A percentile compares a stretch with the other conserved stretches of the same genome.
Evolutionary conservation across 1,284 basidiomycete genomes (phyloP).

Genomic region (Irpex rosettiformis): DNA sequence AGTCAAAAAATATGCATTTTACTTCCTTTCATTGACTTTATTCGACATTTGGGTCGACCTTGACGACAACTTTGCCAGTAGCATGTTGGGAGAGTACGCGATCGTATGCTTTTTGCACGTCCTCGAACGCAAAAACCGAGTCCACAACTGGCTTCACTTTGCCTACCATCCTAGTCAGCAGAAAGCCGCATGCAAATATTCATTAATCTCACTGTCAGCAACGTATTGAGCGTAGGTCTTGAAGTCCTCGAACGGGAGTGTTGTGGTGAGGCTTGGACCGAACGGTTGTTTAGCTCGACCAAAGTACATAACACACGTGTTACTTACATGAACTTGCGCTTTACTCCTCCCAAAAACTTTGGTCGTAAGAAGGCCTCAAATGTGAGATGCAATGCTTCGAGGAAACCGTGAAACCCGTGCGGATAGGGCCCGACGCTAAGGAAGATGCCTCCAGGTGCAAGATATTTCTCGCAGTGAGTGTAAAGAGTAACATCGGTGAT

Average conservation of each 20-base stretch:
- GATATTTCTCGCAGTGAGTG: slow-evolving; percentile 37
- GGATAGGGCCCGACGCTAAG: slow-evolving; percentile 42
- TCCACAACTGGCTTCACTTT: slow-evolving; percentile 56
- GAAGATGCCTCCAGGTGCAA: slow-evolving; percentile 45
- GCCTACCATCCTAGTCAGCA: slow-evolving; percentile 29
- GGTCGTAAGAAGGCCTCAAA: slow-evolving; percentile 27
- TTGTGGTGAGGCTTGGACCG: slow-evolving; percentile 28
- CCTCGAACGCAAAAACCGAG: slow-evolving; percentile 52
- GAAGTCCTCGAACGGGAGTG: slow-evolving; percentile 32
- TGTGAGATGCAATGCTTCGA: slow-evolving; percentile 7
- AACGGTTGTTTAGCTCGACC: background rate
- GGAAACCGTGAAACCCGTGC: background rate
- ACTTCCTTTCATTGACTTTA: background rate
- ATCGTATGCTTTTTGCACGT: slow-evolving; percentile 56
- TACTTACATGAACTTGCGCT: slow-evolving; percentile 38
- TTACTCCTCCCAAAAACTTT: slow-evolving; percentile 41
- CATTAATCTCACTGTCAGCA: slow-evolving; percentile 34
- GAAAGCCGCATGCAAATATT: background rate
- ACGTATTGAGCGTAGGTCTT: slow-evolving; percentile 33
- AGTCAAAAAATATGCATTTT: no score
- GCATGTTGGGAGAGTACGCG: slow-evolving; percentile 49
- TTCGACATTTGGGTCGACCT: slow-evolving; percentile 34
- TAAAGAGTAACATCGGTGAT: slow-evolving; percentile 34
- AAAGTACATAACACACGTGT: background rate
- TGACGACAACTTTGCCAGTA: slow-evolving; percentile 59